Evolutionary conservation across 1,284 basidiomycete species (phyloP), one percentile per base, ranked within the genome.

Genomic region (Microbotryomycetes sp.): DNA sequence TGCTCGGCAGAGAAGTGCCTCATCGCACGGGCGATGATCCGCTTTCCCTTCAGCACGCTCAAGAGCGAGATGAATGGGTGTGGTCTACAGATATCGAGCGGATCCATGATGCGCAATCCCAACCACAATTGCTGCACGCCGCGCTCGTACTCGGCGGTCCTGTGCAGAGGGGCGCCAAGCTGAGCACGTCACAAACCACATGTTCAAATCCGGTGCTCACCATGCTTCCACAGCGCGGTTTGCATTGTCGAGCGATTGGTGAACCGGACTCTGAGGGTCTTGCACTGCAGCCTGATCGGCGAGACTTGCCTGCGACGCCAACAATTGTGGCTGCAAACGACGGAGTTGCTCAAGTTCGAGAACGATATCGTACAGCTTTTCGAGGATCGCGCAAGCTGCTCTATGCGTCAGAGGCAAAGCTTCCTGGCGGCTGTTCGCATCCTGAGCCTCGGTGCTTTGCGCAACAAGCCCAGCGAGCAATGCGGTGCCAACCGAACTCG

Each of bases 41-140:
- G 85, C 79, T 97, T 97, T 62, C 96, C 96, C 77, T 99, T 99
- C 68, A 85, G 82, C 2, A 89, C 86, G 35, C 82, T 83, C 51
- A 99, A 81, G 47, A 99, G 81, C 2, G 92, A 91, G 69, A 98
- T 87, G 78, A 99, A 97, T 0, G 96, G 96, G 78, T 98, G 96
- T 4, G 94, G 94, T 64, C 88, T 81, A 72, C 91, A 92, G 41
- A 90, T 87, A 73, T 93, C 91, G 13, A 98, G 82, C 27, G 92
- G 91, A 49, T 91, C 87, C 80, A 90, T 85, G 24, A 97, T 88
- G 71, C 87, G 82, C 51, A 97, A 77, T 51, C 84, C 84, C 61
- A 83, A 81, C 89, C 91, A 98, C 61, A 97, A 80, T 60, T 82
- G 78, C 57, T 87, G 83, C 3, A 87, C 81, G 55, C 85, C 78